These are phyloP conservation scores for Phenoliferia sp. DNA, from an alignment of 1,284 basidiomycete genomes.

Conservation along the genomic window DNA sequence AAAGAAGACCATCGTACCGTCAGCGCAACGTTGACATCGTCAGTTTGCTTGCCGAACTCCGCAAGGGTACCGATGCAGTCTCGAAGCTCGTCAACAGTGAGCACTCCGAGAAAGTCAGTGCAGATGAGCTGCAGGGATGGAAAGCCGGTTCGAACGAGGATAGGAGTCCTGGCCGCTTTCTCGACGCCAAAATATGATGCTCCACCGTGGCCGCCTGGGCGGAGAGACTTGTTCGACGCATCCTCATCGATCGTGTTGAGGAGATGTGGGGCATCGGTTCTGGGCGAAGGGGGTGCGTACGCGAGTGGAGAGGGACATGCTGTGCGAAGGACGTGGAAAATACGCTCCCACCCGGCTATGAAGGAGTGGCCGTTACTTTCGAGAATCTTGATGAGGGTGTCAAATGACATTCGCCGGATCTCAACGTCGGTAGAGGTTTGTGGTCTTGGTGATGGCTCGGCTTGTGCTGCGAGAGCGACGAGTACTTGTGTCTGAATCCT, in stretches of 20 bases:
- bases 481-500: conserved; percentile 76
- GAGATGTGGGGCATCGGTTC: not conserved
- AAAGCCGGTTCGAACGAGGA: conserved; percentile 80
- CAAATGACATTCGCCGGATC: conserved; percentile 76
- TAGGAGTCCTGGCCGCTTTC: conserved; percentile 22
- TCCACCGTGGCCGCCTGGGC: not conserved
- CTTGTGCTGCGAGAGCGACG: conserved; percentile 72
- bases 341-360: conserved; percentile 77
- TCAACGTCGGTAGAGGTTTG: conserved; percentile 51
- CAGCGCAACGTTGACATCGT: conserved; percentile 90
- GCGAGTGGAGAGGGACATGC: conserved; percentile 66
- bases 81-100: conserved; percentile 73
- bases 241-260: conserved; percentile 27
- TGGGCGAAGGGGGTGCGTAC: conserved; percentile 61
- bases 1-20: conserved; percentile 49
- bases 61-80: conserved; percentile 85
- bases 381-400: conserved; percentile 81
- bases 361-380: conserved; percentile 88
- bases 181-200: conserved; percentile 8
- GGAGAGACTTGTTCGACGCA: conserved; percentile 8
- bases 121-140: conserved; percentile 90
- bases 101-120: conserved; percentile 72
- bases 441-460: conserved; percentile 52
- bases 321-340: conserved; percentile 79
- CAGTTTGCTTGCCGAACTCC: conserved; percentile 77